phyloP scores from a whole-genome alignment of 495 filamentous ascomycete genomes.

The Penicillium ucsense region DNA sequence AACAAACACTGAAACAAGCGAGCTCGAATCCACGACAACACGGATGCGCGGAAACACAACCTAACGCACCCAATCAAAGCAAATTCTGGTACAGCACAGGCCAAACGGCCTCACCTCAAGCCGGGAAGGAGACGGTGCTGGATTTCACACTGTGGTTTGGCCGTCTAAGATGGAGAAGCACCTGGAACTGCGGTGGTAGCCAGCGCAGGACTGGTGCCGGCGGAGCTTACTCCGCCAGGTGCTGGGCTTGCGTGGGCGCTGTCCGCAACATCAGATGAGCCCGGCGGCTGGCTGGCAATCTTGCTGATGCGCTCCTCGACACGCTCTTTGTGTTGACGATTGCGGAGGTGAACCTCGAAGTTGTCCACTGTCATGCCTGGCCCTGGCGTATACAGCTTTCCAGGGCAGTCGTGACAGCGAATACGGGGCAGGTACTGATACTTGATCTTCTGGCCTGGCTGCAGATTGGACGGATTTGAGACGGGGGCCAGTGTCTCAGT shows the following conservation, averaged over 20 bases:
- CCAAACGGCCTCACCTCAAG: background rate
- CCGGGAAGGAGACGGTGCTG: no score
- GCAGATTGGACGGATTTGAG: constrained; percentile 36
- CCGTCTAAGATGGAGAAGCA: constrained; percentile 9
- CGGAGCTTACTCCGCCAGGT: constrained; percentile 6
- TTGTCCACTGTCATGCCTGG: constrained; percentile 77
- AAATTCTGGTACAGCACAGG: background rate
- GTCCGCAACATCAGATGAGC: background rate
- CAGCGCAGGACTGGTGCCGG: constrained; percentile 13
- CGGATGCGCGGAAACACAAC: no score
- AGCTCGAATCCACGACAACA: no score
- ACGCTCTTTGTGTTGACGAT: constrained; percentile 63
- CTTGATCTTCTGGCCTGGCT: constrained; percentile 44
- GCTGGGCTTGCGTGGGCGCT: constrained; percentile 16
- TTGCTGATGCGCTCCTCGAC: constrained; percentile 48
- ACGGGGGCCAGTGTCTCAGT: constrained; percentile 49
- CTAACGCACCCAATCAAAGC: background rate
- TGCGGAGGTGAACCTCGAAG: constrained; percentile 83
- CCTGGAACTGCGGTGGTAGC: constrained; percentile 2
- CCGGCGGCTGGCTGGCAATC: constrained; percentile 5
- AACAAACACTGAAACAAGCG: no score
- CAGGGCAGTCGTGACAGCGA: constrained; percentile 81
- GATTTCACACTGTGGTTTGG: constrained; percentile 10
- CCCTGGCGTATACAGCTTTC: constrained; percentile 83
- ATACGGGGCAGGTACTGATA: constrained; percentile 77